A percentile compares a stretch with the other conserved stretches of the same genome.
Evolutionary conservation across 1,284 basidiomycete species (phyloP).

Genomic region (Moesziomyces globuligerus): DNA sequence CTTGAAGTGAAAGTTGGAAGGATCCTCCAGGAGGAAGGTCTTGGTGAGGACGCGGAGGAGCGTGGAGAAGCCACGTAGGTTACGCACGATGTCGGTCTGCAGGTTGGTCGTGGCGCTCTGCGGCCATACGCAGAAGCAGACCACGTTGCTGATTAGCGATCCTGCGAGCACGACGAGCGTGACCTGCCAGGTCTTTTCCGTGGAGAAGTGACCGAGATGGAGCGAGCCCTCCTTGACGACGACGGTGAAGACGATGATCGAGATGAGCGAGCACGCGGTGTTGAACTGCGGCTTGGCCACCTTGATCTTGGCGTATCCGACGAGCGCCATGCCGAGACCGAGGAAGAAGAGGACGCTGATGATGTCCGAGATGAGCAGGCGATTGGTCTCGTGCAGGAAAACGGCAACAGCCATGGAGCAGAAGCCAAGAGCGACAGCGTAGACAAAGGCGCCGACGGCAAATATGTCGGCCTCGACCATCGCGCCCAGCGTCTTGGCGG

Average conservation of each 20-base stretch:
- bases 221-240: conserved; percentile 90
- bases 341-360: conserved; percentile 73
- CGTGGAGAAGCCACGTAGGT: conserved; percentile 58
- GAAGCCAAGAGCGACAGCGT: conserved; percentile 79
- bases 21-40: conserved; percentile 62
- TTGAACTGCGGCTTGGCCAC: conserved; percentile 90
- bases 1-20: conserved; percentile 55
- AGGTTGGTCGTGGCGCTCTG: conserved; percentile 83
- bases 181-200: conserved; percentile 65
- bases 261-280: conserved; percentile 73
- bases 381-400: conserved; percentile 70
- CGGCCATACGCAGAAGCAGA: conserved; percentile 85
- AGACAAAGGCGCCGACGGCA: conserved; percentile 78
- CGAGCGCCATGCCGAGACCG: conserved; percentile 79
- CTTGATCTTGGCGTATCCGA: conserved; percentile 90
- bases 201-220: conserved; percentile 70
- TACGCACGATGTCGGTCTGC: conserved; percentile 70
- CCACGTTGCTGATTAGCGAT: conserved; percentile 79
- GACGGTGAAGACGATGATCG: conserved; percentile 56
- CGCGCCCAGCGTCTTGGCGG: conserved; percentile 80
- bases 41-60: conserved; percentile 61
- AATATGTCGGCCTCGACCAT: conserved; percentile 90
- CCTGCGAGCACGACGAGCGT: conserved; percentile 80
- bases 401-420: conserved; percentile 73
- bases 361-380: conserved; percentile 60